Base-by-base conservation (phyloP, 495 filamentous ascomycete species). In the Ascodesmis nigricans region DNA sequence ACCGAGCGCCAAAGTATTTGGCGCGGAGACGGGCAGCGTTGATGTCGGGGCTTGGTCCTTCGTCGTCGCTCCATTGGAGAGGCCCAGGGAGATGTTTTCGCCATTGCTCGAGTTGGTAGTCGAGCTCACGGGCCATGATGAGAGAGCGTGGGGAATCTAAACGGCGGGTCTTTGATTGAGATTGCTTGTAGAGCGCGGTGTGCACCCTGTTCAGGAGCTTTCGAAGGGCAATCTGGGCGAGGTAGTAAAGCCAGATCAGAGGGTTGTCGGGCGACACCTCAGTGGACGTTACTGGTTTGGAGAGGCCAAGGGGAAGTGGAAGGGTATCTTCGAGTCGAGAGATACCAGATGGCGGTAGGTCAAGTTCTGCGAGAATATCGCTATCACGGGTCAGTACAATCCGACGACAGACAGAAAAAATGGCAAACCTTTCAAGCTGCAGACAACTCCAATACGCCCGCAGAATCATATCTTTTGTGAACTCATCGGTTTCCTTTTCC, bases 401-500 rank as follows among this genome's bases (percentile, higher is more conserved):
- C 3, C 14, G 11, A 17, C 11, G 7, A 19, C 18, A 24, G 7
- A 25, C 5, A n/a, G 18, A 29, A 7, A 36, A 33, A 18, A 19
- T 28, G n/a, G 29, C 55, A 39, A 54, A 83, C 78, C 77, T 92
- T 57, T 97, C 87, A 14, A 95, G 62, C 44, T 93, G 87, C 44
- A 92, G 58, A 49, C 78, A 90, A 5, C 83, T 87, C 84, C 84
- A 97, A 44, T 78, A 92, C 4, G 80, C 78, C 42, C 87, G 73
- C 21, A 74, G 60, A 31, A 76, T 60, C 25, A 75, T 60, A 42
- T 73, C 68, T 29, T 45, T 51, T 21, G 42, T 40, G 21, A 52
- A 30, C 1, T 36, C 29, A 26, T 45, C 38, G 5, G 40, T 47
- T 35, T 43, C 51, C 8, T 19, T 24, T 21, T 35, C 25, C 25